Base-by-base conservation (phyloP, 179 eudicot species). In the Beta lomatogona region DNA sequence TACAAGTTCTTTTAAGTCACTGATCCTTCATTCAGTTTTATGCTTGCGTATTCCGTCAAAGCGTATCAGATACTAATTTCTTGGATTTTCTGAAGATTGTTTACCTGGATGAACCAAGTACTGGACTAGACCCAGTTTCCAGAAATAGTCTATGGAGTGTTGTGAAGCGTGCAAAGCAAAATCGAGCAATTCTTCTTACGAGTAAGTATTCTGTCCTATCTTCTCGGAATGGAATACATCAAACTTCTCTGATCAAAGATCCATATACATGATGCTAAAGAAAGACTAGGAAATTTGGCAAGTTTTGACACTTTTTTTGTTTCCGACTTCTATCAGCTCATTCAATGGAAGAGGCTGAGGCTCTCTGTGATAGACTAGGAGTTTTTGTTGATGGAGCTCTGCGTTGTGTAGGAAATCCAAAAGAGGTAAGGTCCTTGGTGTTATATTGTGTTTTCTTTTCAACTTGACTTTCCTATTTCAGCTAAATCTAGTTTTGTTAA, bases 81-180 rank as follows among this genome's bases (percentile, higher is more conserved):
- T 77, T 44, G 46, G 41, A 57, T 48, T 12, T 76, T 67, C 28
- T 9, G 14, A 74, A 92, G 96, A 92, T 93, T 81, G 98, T 93
- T 45, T 90, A 88, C 75, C 87, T 92, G 90, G 98, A 93, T 77
- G 98, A 92, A 80, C 96, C 97, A 36, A 92, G 97, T 77, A 93
- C 94, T 53, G 98, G 97, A 36, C 78, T 93, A 71, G 98, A 93
- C 78, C 98, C 97, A 65, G 94, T 94, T 90, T 91, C 97, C 59
- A 88, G 98, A 86, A 91, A 88, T 31, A 85, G 79, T 77, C 82
- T 93, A 60, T 92, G 97, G 97, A 91, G 83, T 54, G 91, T 91
- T 22, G 91, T 92, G 75, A 90, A 87, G 81, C 91, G 75, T 15
- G 97, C 97, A 64, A 92, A 92, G 83, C 85, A 81, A 82, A 79